These are phyloP conservation scores for Polytrichum commune DNA, from an alignment of 225 moss, liverwort and hornwort species.

Conservation along the genomic window DNA sequence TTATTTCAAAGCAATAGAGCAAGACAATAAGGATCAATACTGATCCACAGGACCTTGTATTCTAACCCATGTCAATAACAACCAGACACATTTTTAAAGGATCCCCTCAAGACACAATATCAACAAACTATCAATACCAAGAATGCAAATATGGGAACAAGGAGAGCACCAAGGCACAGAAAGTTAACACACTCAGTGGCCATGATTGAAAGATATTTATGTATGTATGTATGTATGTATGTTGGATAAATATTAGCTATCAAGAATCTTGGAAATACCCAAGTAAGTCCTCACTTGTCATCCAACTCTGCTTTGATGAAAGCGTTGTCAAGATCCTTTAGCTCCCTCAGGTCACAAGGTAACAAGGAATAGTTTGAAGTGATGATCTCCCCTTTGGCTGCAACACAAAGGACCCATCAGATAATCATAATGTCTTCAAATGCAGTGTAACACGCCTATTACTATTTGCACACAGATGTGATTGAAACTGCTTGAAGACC, in stretches of 20 bases:
- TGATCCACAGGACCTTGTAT: no score
- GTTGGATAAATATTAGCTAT: not conserved
- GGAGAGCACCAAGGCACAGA: not conserved
- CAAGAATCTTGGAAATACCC: constrained; percentile 29
- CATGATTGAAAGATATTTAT: not conserved
- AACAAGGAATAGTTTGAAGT: constrained; percentile 77
- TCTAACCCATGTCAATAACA: no score
- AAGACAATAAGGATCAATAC: no score
- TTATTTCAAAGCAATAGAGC: no score
- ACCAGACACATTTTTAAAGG: no score
- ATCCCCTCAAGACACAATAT: no score
- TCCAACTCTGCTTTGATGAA: constrained; percentile 72
- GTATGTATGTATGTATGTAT: not conserved
- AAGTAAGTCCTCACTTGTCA: constrained; percentile 63
- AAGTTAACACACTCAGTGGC: not conserved
- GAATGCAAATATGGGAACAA: not conserved
- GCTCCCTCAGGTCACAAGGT: constrained; percentile 74
- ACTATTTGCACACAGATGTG: no score
- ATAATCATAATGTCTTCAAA: not conserved
- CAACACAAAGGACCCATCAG: constrained; percentile 39
- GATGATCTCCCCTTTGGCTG: constrained; percentile 78
- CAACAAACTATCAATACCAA: not conserved
- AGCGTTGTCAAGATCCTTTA: constrained; percentile 53
- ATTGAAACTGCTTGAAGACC: no score
- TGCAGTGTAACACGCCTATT: not conserved